Percentiles rank a stretch among this genome's conserved stretches.
These are phyloP conservation scores for Phytopythium aichiense DNA, from an alignment of 352 stramenopile genomes.

Conservation along the genomic window DNA sequence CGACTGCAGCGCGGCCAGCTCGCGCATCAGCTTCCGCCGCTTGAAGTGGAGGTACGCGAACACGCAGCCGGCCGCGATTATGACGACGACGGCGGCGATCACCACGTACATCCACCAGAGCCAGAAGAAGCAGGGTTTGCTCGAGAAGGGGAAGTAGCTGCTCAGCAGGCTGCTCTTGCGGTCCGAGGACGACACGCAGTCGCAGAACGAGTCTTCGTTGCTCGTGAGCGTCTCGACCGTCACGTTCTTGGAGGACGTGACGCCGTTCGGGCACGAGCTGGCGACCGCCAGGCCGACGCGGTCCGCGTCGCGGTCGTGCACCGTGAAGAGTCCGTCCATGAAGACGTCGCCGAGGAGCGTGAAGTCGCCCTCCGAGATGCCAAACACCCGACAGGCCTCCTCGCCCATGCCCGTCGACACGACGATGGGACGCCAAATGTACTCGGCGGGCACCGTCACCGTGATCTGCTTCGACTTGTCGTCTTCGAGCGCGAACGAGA, in stretches of 20 bases:
- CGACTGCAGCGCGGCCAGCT: conserved; percentile 31
- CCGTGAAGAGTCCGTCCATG: conserved; percentile 80
- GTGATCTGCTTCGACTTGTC: conserved; percentile 58
- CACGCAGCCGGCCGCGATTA: conserved; percentile 42
- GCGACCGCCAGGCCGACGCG: conserved; percentile 65
- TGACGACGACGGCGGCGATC: conserved; percentile 47
- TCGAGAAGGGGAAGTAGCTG: conserved; percentile 51
- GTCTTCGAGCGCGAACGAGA: conserved; percentile 55
- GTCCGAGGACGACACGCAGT: conserved; percentile 59
- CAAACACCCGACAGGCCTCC: conserved; percentile 63
- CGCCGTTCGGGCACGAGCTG: conserved; percentile 63
- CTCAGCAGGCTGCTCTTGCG: conserved; percentile 57
- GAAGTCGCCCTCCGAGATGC: conserved; percentile 73
- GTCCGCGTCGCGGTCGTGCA: conserved; percentile 62
- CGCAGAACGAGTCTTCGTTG: conserved; percentile 42
- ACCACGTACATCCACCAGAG: conserved; percentile 88
- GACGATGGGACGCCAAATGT: conserved; percentile 81
- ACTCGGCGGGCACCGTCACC: conserved; percentile 68
- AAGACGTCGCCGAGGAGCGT: conserved; percentile 81
- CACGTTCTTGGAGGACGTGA: conserved; percentile 65
- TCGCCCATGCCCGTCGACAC: conserved; percentile 36
- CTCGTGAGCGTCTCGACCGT: conserved; percentile 36
- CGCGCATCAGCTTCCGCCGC: conserved; percentile 38
- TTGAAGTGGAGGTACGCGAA: conserved; percentile 55
- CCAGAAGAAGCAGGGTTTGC: conserved; percentile 83